Base-by-base conservation (phyloP, 148 eudicot species). In the Rhododendron molle region DNA sequence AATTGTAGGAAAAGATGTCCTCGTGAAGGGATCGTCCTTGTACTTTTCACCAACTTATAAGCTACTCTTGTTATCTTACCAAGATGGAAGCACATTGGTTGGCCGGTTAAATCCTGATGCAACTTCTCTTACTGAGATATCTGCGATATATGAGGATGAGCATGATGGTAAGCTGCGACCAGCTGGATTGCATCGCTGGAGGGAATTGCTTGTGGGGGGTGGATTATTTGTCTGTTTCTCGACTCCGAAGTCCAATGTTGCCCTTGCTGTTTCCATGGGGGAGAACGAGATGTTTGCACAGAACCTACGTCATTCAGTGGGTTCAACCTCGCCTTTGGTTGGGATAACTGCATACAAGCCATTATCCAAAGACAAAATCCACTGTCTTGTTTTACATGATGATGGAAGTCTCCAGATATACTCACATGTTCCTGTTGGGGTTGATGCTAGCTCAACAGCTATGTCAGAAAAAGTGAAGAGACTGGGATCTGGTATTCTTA, bases 361-460 rank as follows among this genome's bases (percentile, higher is more conserved):
- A 47, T 86, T 97, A 85, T 93, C 99, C 47, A 95, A 97, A 90
- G 98, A 95, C 89, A 97, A 93, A 88, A 89, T 93, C 49, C 99
- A 97, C 87, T 90, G 94, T 90, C 98, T 97, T 88, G 92, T 95
- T 86, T 90, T 97, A 86, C 98, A 95, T 91, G 99, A 97, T 88
- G 99, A 97, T 91, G 99, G 99, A 72, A 97, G 99, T 90, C 98
- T 97, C 85, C 99, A 97, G 91, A 97, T 97, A 85, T 95, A 94
- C 90, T 93, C 98, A 5, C 96, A 90, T 88, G 84, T 87, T 78
- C 97, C 95, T 67, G 85, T 89, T 89, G 99, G 95, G 82, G 89
- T 85, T 83, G 98, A 96, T 90, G 90, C 89, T 85, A 89, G 88
- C 69, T 87, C 95, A 44, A 91, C 82, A 91, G 88, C 89, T 40